These are phyloP conservation scores for Pascua guehoae DNA, from an alignment of 1,284 basidiomycete genomes.

Conservation along the genomic window DNA sequence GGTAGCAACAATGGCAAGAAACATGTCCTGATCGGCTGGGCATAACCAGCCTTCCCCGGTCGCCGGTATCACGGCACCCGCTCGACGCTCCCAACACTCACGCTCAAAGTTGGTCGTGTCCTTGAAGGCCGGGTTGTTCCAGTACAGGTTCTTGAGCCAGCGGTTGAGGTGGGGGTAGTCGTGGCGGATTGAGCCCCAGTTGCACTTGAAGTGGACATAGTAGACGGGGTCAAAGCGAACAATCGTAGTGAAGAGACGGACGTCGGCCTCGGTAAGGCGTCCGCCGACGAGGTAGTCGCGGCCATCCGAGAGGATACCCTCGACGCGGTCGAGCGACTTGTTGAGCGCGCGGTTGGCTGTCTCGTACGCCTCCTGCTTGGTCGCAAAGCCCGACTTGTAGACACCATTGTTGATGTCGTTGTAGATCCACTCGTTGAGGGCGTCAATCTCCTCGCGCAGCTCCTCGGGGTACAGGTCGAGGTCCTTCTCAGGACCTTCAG, in stretches of 20 bases:
- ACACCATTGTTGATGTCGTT: slow-evolving; percentile 58
- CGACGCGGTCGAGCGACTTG: slow-evolving; percentile 72
- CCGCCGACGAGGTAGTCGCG: slow-evolving; percentile 80
- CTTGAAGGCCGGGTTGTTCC: slow-evolving; percentile 84
- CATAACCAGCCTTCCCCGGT: not conserved
- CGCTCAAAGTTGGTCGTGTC: slow-evolving; percentile 75
- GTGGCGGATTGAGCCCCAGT: slow-evolving; percentile 61
- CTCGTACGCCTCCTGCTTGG: slow-evolving; percentile 75
- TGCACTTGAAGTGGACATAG: slow-evolving; percentile 90
- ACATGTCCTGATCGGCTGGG: too few species aligned
- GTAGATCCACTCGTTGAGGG: slow-evolving; percentile 83
- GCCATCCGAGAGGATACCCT: slow-evolving; percentile 66
- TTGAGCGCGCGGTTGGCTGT: slow-evolving; percentile 69
- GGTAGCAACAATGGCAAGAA: too few species aligned
- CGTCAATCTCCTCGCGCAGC: slow-evolving; percentile 74
- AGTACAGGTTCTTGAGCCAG: slow-evolving; percentile 87
- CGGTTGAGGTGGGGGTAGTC: slow-evolving; percentile 76
- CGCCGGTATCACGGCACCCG: not conserved
- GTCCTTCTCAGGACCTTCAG: slow-evolving; percentile 59
- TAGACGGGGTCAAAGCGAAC: slow-evolving; percentile 84
- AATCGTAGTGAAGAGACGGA: slow-evolving; percentile 84
- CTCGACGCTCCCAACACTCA: slow-evolving; percentile 13
- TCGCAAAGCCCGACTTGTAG: slow-evolving; percentile 88
- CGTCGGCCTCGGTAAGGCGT: slow-evolving; percentile 83
- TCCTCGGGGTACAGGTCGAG: slow-evolving; percentile 75